phyloP scores from a whole-genome alignment of 768 basidiomycete species.

The Macrocybe gigantea region DNA sequence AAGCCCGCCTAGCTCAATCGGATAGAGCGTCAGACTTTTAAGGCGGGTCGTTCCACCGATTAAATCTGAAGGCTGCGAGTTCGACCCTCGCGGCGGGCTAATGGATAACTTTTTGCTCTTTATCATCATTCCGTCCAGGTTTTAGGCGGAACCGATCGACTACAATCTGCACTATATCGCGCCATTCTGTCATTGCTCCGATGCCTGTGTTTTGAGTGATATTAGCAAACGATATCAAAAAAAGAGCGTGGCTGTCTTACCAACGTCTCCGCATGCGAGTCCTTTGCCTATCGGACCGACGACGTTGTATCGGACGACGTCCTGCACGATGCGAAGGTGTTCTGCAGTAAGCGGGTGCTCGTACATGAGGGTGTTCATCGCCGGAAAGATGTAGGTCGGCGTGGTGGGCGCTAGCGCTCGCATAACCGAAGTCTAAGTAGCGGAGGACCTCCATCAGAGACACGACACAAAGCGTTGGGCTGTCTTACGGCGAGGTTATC shows the following conservation, averaged over 20 bases:
- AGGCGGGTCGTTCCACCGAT: conserved; percentile 1
- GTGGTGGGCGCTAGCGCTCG: conserved; percentile 80
- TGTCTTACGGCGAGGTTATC: conserved; percentile 82
- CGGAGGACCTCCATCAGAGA: background rate
- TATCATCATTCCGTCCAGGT: background rate
- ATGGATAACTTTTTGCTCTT: background rate
- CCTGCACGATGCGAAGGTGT: conserved; percentile 70
- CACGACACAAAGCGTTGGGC: background rate
- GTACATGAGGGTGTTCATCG: conserved; percentile 99
- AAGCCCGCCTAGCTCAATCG: conserved; percentile 58
- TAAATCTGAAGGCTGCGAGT: conserved; percentile 79
- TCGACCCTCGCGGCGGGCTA: conserved; percentile 84
- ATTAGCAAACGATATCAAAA: background rate
- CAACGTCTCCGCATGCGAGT: conserved; percentile 89
- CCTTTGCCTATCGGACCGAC: conserved; percentile 84
- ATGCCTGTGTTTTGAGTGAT: conserved; percentile 44
- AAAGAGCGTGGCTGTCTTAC: conserved; percentile 34
- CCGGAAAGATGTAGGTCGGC: conserved; percentile 88
- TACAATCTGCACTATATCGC: conserved; percentile 74
- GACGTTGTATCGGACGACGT: conserved; percentile 74
- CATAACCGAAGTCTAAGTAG: conserved; percentile 64
- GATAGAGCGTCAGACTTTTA: conserved; percentile 56
- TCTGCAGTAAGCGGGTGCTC: conserved; percentile 86
- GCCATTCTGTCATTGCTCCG: conserved; percentile 97
- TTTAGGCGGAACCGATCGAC: conserved; percentile 42